Conservation (phyloP, 1,139 yeast species). For the Geotrichum carabidarum region DNA sequence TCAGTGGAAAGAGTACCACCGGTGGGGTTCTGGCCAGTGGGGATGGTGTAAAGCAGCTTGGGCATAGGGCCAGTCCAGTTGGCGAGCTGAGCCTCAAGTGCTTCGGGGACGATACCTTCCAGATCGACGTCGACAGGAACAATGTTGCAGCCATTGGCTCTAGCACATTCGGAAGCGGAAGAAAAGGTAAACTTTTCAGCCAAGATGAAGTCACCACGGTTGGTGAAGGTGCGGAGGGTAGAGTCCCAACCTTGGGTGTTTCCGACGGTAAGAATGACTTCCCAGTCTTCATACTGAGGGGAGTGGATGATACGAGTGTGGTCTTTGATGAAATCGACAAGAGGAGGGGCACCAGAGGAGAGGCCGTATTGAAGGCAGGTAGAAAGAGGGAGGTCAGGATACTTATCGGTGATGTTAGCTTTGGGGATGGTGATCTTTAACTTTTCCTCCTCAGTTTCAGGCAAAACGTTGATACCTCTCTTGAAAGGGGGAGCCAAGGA, state of each 20-base stretch:
- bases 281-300: slow-evolving; percentile 66
- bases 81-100: slow-evolving; percentile 56
- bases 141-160: slow-evolving; percentile 62
- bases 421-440: slow-evolving; percentile 11
- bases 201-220: slow-evolving; percentile 72
- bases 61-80: slow-evolving; percentile 73
- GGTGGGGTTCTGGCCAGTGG: slow-evolving; percentile 94
- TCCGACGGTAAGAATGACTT: slow-evolving; percentile 59
- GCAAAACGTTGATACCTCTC: slow-evolving; percentile 66
- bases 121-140: slow-evolving; percentile 77
- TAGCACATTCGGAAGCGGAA: slow-evolving; percentile 77
- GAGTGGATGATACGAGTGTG: slow-evolving; percentile 69
- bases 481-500: slow-evolving; percentile 73
- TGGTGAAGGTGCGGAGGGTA: slow-evolving; percentile 68
- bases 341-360: slow-evolving; percentile 73
- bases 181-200: slow-evolving; percentile 82
- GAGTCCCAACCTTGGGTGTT: slow-evolving; percentile 91
- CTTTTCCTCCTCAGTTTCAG: slow-evolving; percentile 48
- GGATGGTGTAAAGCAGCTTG: slow-evolving; percentile 74
- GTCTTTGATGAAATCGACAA: slow-evolving; percentile 61
- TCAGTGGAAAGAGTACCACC: slow-evolving; percentile 71
- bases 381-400: slow-evolving; percentile 65
- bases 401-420: background rate
- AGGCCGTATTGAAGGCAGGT: slow-evolving; percentile 88
- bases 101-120: slow-evolving; percentile 73